Percentiles rank a stretch among this genome's conserved stretches.
These are phyloP conservation scores for Myxozyma geophila DNA, from an alignment of 805 yeast species.

Conservation along the genomic window DNA sequence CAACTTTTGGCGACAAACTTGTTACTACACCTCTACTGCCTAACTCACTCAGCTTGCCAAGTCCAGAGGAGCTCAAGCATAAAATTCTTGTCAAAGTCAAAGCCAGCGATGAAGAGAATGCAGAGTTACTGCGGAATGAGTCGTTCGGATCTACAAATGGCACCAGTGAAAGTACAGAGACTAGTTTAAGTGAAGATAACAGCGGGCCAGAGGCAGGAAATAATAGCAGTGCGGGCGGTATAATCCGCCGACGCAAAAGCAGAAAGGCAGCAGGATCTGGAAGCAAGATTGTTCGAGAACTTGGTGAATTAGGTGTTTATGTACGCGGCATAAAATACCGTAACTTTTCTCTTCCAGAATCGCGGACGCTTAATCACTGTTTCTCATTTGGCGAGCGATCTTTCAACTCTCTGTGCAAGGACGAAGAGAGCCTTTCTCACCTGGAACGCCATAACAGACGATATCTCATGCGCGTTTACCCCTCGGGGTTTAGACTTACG, in stretches of 20 bases:
- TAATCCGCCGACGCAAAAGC: constrained; percentile 31
- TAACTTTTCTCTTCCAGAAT: constrained; percentile 83
- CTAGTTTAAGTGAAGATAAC: constrained; percentile 45
- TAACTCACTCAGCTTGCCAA: constrained; percentile 55
- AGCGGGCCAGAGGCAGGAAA: constrained; percentile 22
- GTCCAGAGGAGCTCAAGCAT: constrained; percentile 74
- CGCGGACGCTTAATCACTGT: constrained; percentile 77
- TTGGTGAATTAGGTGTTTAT: constrained; percentile 71
- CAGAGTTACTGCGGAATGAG: constrained; percentile 6
- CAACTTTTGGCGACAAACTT: constrained; percentile 63
- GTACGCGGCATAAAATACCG: constrained; percentile 75
- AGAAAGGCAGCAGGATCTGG: constrained; percentile 24
- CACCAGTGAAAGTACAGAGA: constrained; percentile 43
- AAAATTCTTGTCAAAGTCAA: constrained; percentile 80
- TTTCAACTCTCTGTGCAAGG: constrained; percentile 65
- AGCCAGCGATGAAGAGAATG: constrained; percentile 47
- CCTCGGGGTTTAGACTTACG: constrained; percentile 73
- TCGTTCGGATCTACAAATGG: constrained; percentile 37
- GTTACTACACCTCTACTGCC: constrained; percentile 50
- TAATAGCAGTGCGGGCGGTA: constrained; percentile 43
- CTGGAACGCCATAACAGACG: constrained; percentile 76
- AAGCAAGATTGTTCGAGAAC: constrained; percentile 44
- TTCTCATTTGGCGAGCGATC: constrained; percentile 85
- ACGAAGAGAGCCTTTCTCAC: constrained; percentile 57
- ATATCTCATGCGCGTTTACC: constrained; percentile 83